A percentile compares a stretch with the other conserved stretches of the same genome.
These are phyloP conservation scores for Apiospora sp. DNA, from an alignment of 2,329 filamentous ascomycete genomes.

Conservation along the genomic window DNA sequence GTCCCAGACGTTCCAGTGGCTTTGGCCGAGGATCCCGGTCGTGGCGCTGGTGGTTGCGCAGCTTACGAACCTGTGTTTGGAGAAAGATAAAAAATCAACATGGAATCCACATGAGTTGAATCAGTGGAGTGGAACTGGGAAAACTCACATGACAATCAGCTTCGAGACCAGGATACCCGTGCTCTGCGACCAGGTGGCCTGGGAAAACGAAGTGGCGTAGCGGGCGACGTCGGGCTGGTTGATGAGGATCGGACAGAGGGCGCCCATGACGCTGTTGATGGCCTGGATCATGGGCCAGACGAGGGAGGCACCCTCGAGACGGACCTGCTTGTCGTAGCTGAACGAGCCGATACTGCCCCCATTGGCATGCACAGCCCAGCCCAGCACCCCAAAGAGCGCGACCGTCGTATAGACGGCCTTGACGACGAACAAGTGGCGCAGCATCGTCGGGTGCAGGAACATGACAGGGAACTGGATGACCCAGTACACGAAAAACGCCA, in stretches of 20 bases:
- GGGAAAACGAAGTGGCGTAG: constrained; percentile 40
- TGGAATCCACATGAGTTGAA: too few species aligned
- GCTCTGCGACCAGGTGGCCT: constrained; percentile 42
- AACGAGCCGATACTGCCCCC: constrained; percentile 42
- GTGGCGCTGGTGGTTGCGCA: constrained; percentile 48
- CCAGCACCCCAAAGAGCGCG: constrained; percentile 44
- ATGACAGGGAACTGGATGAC: constrained; percentile 56
- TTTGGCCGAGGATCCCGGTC: constrained; percentile 42
- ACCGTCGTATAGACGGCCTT: constrained; percentile 54
- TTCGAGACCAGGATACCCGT: constrained; percentile 47
- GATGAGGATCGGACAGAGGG: constrained; percentile 44
- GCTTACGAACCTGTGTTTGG: constrained; percentile 43
- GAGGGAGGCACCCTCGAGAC: constrained; percentile 34
- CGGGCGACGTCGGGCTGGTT: constrained; percentile 52
- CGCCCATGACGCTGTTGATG: constrained; percentile 51
- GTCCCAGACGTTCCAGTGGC: constrained; percentile 55
- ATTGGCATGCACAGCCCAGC: constrained; percentile 62
- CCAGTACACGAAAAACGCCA: constrained; percentile 65
- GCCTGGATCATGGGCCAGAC: constrained; percentile 50
- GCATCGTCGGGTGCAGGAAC: constrained; percentile 57
- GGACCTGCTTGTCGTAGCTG: constrained; percentile 26
- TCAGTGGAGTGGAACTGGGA: neutral
- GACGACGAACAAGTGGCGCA: constrained; percentile 55
- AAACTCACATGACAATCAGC: constrained; percentile 44
- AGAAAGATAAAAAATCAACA: too few species aligned